Percentiles rank a stretch among this genome's conserved stretches.
Evolutionary conservation across 1,284 basidiomycete species (phyloP).

Genomic region (Cystobasidium sp.): DNA sequence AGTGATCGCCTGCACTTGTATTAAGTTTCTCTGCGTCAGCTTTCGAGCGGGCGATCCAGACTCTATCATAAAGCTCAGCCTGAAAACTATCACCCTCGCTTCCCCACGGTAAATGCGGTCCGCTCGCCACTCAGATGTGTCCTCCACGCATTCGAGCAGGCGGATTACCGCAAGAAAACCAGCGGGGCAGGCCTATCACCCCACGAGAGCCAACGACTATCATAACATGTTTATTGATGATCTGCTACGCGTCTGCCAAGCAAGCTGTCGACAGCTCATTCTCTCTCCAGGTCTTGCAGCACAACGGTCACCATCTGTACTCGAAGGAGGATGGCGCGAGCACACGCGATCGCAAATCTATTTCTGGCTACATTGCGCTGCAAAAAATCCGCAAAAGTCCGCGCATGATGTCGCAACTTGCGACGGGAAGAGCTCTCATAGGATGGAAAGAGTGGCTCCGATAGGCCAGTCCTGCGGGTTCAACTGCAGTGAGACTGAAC

Average conservation of each 20-base stretch:
- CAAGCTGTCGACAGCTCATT: neutral
- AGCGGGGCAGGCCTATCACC: neutral
- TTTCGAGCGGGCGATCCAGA: too few relatives aligned
- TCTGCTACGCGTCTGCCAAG: neutral
- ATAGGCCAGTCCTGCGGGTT: slow-evolving; percentile 19
- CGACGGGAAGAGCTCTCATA: slow-evolving; percentile 11
- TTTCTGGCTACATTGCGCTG: neutral
- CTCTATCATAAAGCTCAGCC: too few relatives aligned
- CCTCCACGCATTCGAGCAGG: neutral
- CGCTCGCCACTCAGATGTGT: neutral
- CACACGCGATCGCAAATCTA: slow-evolving; percentile 5
- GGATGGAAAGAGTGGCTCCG: neutral
- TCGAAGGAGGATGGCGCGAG: neutral
- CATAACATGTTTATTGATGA: slow-evolving; percentile 6
- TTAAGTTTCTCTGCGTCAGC: too few relatives aligned
- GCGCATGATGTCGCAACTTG: neutral
- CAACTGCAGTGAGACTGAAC: neutral
- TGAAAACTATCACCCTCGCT: too few relatives aligned
- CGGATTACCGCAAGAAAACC: neutral
- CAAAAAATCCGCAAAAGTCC: slow-evolving; percentile 2
- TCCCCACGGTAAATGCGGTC: too few relatives aligned
- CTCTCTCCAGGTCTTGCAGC: too few relatives aligned
- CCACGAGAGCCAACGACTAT: neutral
- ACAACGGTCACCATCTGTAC: too few relatives aligned
- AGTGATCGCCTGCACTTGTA: too few relatives aligned